Conservation (phyloP, 1,284 basidiomycete genomes). For the Cystobasidium slooffiae region DNA sequence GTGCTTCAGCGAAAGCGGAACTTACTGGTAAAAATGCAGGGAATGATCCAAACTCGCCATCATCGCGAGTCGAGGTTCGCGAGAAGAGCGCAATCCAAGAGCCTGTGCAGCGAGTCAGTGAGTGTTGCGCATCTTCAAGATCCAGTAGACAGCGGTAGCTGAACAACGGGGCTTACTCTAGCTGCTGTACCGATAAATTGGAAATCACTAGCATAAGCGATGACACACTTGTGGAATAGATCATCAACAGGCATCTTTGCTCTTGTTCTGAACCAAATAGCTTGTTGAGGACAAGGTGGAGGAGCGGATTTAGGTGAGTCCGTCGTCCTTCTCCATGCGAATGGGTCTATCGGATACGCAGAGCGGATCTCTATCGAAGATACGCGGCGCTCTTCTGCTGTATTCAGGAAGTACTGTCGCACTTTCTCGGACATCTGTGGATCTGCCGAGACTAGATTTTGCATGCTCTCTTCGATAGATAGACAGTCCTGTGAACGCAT, state of each 20-base stretch:
- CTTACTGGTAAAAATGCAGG: slow-evolving; percentile 45
- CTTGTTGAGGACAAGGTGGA: slow-evolving; percentile 26
- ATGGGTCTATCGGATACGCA: slow-evolving; percentile 44
- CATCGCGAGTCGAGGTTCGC: slow-evolving; percentile 42
- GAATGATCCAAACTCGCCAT: slow-evolving; percentile 46
- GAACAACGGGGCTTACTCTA: slow-evolving; percentile 12
- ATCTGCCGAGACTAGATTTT: slow-evolving; percentile 42
- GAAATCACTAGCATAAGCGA: slow-evolving; percentile 42
- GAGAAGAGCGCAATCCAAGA: slow-evolving; percentile 18
- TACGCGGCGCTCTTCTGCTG: slow-evolving; percentile 48
- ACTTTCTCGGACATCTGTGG: slow-evolving; percentile 48
- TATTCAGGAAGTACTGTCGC: slow-evolving; percentile 44
- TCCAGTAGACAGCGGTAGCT: neutral
- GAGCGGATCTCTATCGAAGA: slow-evolving; percentile 51
- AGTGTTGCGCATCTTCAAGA: neutral
- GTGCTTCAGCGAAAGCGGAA: neutral
- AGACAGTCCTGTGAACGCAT: slow-evolving; percentile 38
- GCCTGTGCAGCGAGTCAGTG: slow-evolving; percentile 1
- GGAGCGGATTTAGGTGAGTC: slow-evolving; percentile 9
- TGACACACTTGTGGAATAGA: slow-evolving; percentile 43
- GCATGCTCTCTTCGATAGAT: slow-evolving; percentile 50
- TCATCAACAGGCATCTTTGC: slow-evolving; percentile 26
- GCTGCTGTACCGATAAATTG: slow-evolving; percentile 43
- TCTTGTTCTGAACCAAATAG: slow-evolving; percentile 43
- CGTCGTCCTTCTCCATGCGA: slow-evolving; percentile 4